phyloP scores from a whole-genome alignment of 176 grass and related monocot species.

The Luzula sylvatica region DNA sequence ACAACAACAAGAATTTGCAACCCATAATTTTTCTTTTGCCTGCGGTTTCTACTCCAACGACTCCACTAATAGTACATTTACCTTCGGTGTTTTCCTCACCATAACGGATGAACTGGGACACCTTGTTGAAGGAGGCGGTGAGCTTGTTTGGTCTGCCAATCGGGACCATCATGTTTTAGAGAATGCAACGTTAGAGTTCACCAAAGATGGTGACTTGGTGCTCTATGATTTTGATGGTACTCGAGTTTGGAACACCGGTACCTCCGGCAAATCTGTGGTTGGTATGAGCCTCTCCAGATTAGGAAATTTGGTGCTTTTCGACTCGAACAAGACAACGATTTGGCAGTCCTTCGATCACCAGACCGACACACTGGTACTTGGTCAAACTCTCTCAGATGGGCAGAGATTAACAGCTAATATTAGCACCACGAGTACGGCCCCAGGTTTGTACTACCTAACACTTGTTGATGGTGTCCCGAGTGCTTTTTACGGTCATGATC shows the following conservation, averaged over 20 bases:
- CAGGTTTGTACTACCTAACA: slow-evolving; percentile 21
- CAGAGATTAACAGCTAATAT: slow-evolving; percentile 20
- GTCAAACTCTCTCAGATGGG: slow-evolving; percentile 6
- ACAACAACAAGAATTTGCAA: too few relatives aligned
- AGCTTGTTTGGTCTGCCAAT: slow-evolving; percentile 43
- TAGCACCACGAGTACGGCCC: neutral
- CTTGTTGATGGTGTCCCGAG: neutral
- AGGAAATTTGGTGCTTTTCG: slow-evolving; percentile 35
- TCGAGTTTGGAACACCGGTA: slow-evolving; percentile 28
- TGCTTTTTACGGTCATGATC: slow-evolving; percentile 19
- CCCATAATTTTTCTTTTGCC: slow-evolving; percentile 18
- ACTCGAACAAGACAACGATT: neutral
- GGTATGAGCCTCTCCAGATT: slow-evolving; percentile 10
- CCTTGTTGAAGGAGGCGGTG: neutral
- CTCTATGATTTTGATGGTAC: slow-evolving; percentile 26
- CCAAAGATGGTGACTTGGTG: slow-evolving; percentile 1
- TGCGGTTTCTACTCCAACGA: slow-evolving; percentile 35
- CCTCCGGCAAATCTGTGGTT: neutral
- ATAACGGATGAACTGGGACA: neutral
- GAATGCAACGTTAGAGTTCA: slow-evolving; percentile 32
- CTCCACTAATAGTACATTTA: slow-evolving; percentile 5
- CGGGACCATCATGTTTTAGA: slow-evolving; percentile 20
- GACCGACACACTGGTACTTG: slow-evolving; percentile 31
- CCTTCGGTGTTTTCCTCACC: neutral
- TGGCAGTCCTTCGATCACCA: slow-evolving; percentile 45